A percentile compares a stretch with the other conserved stretches of the same genome.
Conservation (phyloP, 2,329 filamentous ascomycete species). For the Cadophora sp. region DNA sequence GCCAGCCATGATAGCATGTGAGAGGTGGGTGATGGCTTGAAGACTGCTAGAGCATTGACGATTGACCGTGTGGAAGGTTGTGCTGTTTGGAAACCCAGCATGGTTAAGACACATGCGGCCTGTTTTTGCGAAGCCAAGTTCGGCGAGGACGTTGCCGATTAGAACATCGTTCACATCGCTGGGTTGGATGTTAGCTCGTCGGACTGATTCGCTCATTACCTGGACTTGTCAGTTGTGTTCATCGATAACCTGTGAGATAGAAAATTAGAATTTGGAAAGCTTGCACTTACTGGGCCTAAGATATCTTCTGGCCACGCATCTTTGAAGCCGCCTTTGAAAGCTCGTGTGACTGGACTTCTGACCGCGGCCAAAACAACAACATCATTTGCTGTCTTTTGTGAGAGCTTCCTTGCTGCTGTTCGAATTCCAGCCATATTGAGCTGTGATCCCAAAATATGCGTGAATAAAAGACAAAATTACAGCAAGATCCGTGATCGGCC, state of each 20-base stretch:
- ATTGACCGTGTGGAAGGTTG: slow-evolving; percentile 71
- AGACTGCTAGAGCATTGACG: slow-evolving; percentile 69
- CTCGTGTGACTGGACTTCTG: slow-evolving; percentile 69
- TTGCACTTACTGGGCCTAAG: slow-evolving; percentile 52
- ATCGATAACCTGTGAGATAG: background rate
- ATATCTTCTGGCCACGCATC: slow-evolving; percentile 73
- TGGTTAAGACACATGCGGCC: slow-evolving; percentile 71
- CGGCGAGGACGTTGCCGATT: slow-evolving; percentile 70
- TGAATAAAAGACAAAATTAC: background rate
- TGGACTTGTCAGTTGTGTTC: slow-evolving; percentile 16
- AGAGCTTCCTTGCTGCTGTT: slow-evolving; percentile 23
- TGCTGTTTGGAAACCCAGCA: slow-evolving; percentile 64
- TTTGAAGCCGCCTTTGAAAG: slow-evolving; percentile 70
- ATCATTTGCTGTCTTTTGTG: slow-evolving; percentile 63
- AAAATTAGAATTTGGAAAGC: background rate
- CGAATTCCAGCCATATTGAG: slow-evolving; percentile 29
- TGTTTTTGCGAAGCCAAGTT: slow-evolving; percentile 71
- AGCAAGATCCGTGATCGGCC: background rate
- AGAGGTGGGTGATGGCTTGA: slow-evolving; percentile 67
- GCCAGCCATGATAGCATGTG: slow-evolving; percentile 65
- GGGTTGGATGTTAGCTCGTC: slow-evolving; percentile 66
- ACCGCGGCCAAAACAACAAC: slow-evolving; percentile 71
- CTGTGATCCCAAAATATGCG: background rate
- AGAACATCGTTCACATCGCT: slow-evolving; percentile 66
- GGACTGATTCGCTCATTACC: slow-evolving; percentile 57